Conservation (phyloP, 345 rosid genomes). For the Streptanthus diversifolius region DNA sequence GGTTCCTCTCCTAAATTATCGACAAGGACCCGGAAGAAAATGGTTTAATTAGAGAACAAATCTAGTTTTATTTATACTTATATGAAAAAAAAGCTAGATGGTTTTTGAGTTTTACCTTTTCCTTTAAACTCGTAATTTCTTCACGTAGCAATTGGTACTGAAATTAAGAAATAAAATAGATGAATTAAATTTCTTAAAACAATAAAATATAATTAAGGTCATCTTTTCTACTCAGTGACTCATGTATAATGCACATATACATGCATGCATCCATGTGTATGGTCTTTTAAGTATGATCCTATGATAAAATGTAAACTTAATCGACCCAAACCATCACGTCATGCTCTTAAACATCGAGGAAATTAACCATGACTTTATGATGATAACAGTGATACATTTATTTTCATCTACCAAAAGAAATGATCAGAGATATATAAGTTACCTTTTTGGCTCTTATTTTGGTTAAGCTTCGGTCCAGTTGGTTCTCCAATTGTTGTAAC, state of each 20-base stretch:
- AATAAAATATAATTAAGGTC: background rate
- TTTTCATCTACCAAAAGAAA: background rate
- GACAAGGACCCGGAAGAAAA: background rate
- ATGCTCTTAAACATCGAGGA: background rate
- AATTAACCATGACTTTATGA: background rate
- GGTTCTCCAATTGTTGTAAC: slow-evolving; percentile 63
- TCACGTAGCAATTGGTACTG: slow-evolving; percentile 62
- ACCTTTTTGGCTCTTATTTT: slow-evolving; percentile 87
- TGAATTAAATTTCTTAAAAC: background rate
- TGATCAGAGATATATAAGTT: background rate
- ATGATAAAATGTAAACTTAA: background rate
- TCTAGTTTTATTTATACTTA: background rate
- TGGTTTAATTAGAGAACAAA: background rate
- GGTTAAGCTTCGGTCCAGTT: slow-evolving; percentile 65
- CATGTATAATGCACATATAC: background rate
- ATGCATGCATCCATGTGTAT: background rate
- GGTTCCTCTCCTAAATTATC: slow-evolving; percentile 48
- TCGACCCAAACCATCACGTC: background rate
- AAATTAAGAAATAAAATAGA: background rate
- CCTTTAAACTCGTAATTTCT: slow-evolving; percentile 59
- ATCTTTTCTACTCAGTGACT: background rate
- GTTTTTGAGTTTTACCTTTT: slow-evolving; percentile 47
- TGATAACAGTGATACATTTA: background rate
- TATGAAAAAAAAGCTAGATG: background rate
- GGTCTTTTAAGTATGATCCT: background rate